Base-by-base conservation (phyloP, 1,139 yeast genomes). In the Hyphopichia burtonii region DNA sequence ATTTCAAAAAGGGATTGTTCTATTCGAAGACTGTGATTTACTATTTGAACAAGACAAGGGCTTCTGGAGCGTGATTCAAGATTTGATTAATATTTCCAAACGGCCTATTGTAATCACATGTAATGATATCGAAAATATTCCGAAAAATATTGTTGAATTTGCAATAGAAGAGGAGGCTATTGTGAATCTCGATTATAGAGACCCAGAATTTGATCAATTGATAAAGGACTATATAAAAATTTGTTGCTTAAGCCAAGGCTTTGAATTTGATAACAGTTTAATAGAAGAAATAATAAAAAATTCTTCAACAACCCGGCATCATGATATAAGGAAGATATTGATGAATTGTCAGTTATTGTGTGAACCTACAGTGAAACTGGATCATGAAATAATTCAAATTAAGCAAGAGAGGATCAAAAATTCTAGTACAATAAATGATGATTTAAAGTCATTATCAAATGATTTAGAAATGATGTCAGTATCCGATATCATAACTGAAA, bases 11-110 rank as follows among this genome's bases (percentile, higher is more conserved):
- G 90, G 93, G 5, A 66, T 90, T 8, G 82, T 93, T 3, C 62
- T 93, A 31, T 71, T 93, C 41, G 97, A 91, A 53, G 97, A 93
- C 52, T 91, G 87, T 22, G 96, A 93, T 59, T 69, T 88, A 12
- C 61, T 91, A 23, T 89, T 85, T 54, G 93, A 85, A 45, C 86
- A 82, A 39, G 96, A 90, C 51, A 78, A 75, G 49, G 80, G 82
- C 1, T 91, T 93, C 55, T 93, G 98, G 97, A 58, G 71, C 1
- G 83, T 84, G 1, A 76, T 90, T 3, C 79, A 76, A 38, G 83
- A 80, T 44, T 71, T 89, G 14, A 64, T 89, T 31, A 71, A 75
- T 33, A 77, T 80, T 25, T 79, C 95, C 0, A 74, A 91, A 51
- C 68, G 96, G 39, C 98, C 99, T 0, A 77, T 93, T 1, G 75